Evolutionary conservation across 2,329 filamentous ascomycete species (phyloP).

Genomic region (Falciphora oryzae): DNA sequence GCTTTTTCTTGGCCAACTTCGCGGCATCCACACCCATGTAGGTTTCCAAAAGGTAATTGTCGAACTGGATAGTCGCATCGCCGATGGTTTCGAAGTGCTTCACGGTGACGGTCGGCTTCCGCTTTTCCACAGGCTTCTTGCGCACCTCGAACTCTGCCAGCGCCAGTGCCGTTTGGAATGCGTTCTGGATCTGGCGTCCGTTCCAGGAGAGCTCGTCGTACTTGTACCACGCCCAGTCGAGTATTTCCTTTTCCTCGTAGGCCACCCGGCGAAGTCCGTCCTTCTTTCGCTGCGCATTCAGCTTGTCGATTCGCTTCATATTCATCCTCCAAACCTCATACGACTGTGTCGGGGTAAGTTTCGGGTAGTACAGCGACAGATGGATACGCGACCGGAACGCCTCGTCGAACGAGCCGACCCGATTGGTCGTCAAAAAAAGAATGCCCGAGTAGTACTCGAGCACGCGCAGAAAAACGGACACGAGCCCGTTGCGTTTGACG

Average conservation of each 20-base stretch:
- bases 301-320: slow-evolving; percentile 12
- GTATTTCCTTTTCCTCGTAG: slow-evolving; percentile 12
- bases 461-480: slow-evolving; percentile 35
- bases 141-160: slow-evolving; percentile 12
- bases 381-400: slow-evolving; percentile 45
- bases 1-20: background rate
- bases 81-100: slow-evolving; percentile 6
- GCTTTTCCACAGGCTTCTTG: background rate
- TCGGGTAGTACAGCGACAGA: slow-evolving; percentile 34
- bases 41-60: slow-evolving; percentile 5
- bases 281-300: slow-evolving; percentile 12
- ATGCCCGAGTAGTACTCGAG: slow-evolving; percentile 43
- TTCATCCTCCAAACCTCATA: slow-evolving; percentile 17
- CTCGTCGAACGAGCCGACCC: slow-evolving; percentile 22
- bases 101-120: slow-evolving; percentile 9
- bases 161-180: slow-evolving; percentile 22
- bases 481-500: slow-evolving; percentile 3
- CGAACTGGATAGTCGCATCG: slow-evolving; percentile 1
- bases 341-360: slow-evolving; percentile 13
- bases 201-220: slow-evolving; percentile 14
- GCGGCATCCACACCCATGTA: background rate
- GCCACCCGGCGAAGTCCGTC: background rate
- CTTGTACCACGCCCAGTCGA: background rate
- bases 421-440: slow-evolving; percentile 45
- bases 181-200: slow-evolving; percentile 34